Percentiles rank a stretch among this genome's conserved stretches.
These are phyloP conservation scores for Paraurostyla sp. DNA, from an alignment of 73 alveolate genomes.

Conservation along the genomic window DNA sequence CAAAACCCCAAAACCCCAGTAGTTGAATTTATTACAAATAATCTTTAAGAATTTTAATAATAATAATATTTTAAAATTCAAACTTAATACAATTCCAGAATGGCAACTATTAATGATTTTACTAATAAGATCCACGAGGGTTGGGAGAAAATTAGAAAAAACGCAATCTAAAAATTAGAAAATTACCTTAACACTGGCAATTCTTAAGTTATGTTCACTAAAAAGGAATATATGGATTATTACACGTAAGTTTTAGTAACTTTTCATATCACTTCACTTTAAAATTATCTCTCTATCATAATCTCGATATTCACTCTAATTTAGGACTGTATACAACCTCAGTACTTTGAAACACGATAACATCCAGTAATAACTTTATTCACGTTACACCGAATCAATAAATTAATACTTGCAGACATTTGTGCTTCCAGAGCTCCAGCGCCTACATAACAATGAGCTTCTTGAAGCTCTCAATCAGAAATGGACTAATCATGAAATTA, in stretches of 20 bases:
- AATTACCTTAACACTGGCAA: conserved; percentile 56
- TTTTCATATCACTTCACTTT: background rate
- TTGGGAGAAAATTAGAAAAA: conserved; percentile 43
- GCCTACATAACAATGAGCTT: conserved; percentile 61
- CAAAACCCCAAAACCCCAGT: conserved; percentile 61
- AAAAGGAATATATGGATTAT: conserved; percentile 68
- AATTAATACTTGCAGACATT: conserved; percentile 63
- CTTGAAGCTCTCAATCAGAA: conserved; percentile 67
- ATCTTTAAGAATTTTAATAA: background rate
- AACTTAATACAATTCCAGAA: conserved; percentile 13
- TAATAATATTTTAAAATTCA: conserved; percentile 36
- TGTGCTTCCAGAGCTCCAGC: conserved; percentile 74
- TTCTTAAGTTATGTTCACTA: conserved; percentile 53
- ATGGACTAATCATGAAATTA: conserved; percentile 83
- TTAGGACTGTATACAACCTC: conserved; percentile 81
- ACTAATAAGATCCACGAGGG: conserved; percentile 14
- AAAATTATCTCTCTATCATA: background rate
- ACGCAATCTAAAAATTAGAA: conserved; percentile 58
- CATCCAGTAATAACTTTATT: conserved; percentile 78
- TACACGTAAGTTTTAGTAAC: conserved; percentile 53
- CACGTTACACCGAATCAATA: conserved; percentile 79
- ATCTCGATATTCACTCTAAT: background rate
- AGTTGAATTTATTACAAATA: background rate
- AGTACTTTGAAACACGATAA: conserved; percentile 79
- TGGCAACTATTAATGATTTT: conserved; percentile 8